Evolutionary conservation across 176 grass and related monocot genomes (phyloP), one percentile per base, ranked within the genome.

Genomic region (Pontederia crassipes): DNA sequence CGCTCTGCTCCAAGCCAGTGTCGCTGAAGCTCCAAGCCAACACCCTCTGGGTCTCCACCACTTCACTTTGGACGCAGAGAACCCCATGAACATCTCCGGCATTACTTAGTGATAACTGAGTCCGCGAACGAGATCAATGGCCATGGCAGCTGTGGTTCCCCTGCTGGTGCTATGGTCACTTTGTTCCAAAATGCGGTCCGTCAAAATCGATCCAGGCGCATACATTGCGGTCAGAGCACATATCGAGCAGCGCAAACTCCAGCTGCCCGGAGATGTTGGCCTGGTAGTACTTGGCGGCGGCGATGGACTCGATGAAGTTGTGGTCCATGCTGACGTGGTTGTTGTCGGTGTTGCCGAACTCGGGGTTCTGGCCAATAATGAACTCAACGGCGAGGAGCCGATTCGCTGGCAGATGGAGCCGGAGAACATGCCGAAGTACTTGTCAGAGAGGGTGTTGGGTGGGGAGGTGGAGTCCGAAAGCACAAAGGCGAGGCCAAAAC

Each of bases 291-390:
- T 72, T 76, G 11, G 61, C 85, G 49, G 63, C 8, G 0, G 48
- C 2, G 0, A 76, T 53, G 10, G 85, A 88, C 8, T 1, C 10
- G 8, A 83, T 28, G 64, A 53, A 56, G 55, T 77, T 45, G 53
- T 79, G 59, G 55, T 88, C 72, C 49, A 88, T 46, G n/a, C 85
- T 79, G 48, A 82, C 75, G 53, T 87, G 84, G 68, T 87, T 82
- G 58, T 73, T 67, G 56, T 70, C 69, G 2, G 70, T 46, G 73
- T 87, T 79, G 1, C 0, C 2, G 59, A 83, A 73, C 4, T 87
- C 85, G 14, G 62, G 28, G 57, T 82, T 87, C 62, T 52, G 12
- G 28, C 73, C 18, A 1, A 75, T 87, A 72, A 82, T 79, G 46
- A 87, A 17, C 80, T 87, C 85, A 49, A 87, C 68, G 15, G 85